Base-by-base conservation (phyloP, 2,329 filamentous ascomycete genomes). In the Alternaria sp. region DNA sequence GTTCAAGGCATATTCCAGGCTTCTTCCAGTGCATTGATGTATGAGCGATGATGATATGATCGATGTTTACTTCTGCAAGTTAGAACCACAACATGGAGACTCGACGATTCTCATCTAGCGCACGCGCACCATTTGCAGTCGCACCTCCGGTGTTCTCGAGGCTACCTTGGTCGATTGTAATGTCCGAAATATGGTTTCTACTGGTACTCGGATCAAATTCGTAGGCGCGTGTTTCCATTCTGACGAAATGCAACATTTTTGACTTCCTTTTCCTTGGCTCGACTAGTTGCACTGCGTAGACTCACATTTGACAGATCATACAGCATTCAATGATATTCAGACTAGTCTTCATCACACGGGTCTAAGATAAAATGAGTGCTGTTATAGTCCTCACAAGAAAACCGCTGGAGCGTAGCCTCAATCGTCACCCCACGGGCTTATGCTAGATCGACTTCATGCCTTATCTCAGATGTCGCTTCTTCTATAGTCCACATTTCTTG, bases 1-100 rank as follows among this genome's bases (percentile, higher is more conserved):
- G 65, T 59, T 26, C 36, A 39, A 44, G 22, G 38, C 38, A 51
- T 49, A 34, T 53, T 64, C 65, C 55, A 69, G 58, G 38, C 58
- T 49, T 36, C 11, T 61, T 56, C 47, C 39, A 61, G 39, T 42
- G 55, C 58, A 51, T 57, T 11, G 30, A 20, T 55, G 46, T 39
- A 22, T 44, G 47, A 55, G 42, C 42, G 49, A 46, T 36, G 16
- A 26, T 20, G 38, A 38, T 20, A 51, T 24, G 32, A 49, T 49
- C 32, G 36, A 36, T 30, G 11, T 42, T 18, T 20, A 26, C 36
- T 12, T 24, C 53, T 47, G 49, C 51, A 53, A 14, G 16, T 54
- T 42, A 11, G 14, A 49, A 7, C 8, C 32, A 24, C 20, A 32
- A 63, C 51, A 56, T 38, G 24, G 57, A 51, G 44, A 51, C 39